Evolutionary conservation across 371 early-diverging fungal genomes (phyloP), one percentile per base, ranked within the genome.

Genomic region (Haplosporangium sp.): DNA sequence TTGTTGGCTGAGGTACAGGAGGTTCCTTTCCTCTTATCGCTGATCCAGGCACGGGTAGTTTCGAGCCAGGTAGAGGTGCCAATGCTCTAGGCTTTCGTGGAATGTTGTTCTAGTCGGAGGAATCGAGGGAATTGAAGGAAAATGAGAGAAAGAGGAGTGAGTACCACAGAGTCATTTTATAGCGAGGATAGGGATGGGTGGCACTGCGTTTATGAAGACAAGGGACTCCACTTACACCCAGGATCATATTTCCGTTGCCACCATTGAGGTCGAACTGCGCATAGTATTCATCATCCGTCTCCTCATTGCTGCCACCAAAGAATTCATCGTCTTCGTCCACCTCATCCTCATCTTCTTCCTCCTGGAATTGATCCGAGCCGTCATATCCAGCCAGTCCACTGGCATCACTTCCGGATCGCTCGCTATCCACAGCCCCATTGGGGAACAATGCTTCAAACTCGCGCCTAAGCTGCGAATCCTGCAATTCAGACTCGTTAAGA

Each of bases 11-110:
- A 8, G 64, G 52, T 5, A 65, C 59, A 20, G 64, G 36, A 2
- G 74, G 62, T 4, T 57, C 47, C 37, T 69, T 74, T 57, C 57
- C 64, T 18, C 46, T 62, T 29, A 43, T 51, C 5, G 62, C 62
- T 0, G 71, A 54, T 13, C 64, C 63, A 11, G 72, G 77, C n/a
- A 77, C 67, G 40, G 77, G 77, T 1, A 77, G 55, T n/a, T 55
- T 62, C 21, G 77, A 77, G 7, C 77, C 77, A 7, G 71, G 71
- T 18, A 67, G 72, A 21, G 72, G 71, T 18, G 71, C 71, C 12
- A 77, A 59, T 6, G 54, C 64, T n/a, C 63, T 62, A 6, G 77
- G 77, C 43, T 71, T 77, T 47, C 77, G 67, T 23, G 77, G 77
- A 21, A 77, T 71, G 50, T 77, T 77, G 57, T 71, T 77, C 77